phyloP scores from a whole-genome alignment of 768 basidiomycete species.

The Tephrocybe rancida region DNA sequence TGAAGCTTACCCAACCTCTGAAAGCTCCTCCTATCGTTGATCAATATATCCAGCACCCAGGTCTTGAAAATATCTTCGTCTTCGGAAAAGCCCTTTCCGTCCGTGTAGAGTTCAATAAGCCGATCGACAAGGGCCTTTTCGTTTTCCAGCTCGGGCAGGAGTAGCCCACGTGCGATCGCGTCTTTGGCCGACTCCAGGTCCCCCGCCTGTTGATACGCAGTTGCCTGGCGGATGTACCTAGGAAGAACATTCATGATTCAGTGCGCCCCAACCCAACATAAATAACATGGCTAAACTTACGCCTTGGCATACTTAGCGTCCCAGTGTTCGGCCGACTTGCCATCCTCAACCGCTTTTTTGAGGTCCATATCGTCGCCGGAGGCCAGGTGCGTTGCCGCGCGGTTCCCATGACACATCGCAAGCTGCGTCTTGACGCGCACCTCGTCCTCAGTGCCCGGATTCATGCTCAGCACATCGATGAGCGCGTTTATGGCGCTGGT shows the following conservation, averaged over 20 bases:
- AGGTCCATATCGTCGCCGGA: slow-evolving; percentile 26
- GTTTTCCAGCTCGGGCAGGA: slow-evolving; percentile 25
- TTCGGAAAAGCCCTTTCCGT: slow-evolving; percentile 24
- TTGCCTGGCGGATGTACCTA: slow-evolving; percentile 36
- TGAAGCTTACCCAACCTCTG: slow-evolving; percentile 17
- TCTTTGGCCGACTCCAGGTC: slow-evolving; percentile 25
- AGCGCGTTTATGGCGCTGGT: slow-evolving; percentile 28
- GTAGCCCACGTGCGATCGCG: slow-evolving; percentile 26
- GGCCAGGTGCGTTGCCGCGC: slow-evolving; percentile 32
- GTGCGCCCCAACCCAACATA: neutral
- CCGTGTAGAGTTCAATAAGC: slow-evolving; percentile 24
- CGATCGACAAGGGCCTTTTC: slow-evolving; percentile 25
- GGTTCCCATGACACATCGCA: slow-evolving; percentile 33
- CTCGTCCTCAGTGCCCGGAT: slow-evolving; percentile 27
- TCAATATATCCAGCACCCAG: slow-evolving; percentile 20
- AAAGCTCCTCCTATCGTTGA: slow-evolving; percentile 14
- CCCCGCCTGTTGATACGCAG: slow-evolving; percentile 24
- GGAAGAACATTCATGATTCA: neutral
- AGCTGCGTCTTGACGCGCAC: slow-evolving; percentile 23
- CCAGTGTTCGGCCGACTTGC: slow-evolving; percentile 23
- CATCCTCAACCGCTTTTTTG: slow-evolving; percentile 34
- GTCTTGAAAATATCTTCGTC: slow-evolving; percentile 24
- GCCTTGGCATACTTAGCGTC: slow-evolving; percentile 32
- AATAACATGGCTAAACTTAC: slow-evolving; percentile 21
- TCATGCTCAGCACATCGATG: slow-evolving; percentile 24